phyloP scores from a whole-genome alignment of 23 red algal genomes.

The Pyropia haitanensis region DNA sequence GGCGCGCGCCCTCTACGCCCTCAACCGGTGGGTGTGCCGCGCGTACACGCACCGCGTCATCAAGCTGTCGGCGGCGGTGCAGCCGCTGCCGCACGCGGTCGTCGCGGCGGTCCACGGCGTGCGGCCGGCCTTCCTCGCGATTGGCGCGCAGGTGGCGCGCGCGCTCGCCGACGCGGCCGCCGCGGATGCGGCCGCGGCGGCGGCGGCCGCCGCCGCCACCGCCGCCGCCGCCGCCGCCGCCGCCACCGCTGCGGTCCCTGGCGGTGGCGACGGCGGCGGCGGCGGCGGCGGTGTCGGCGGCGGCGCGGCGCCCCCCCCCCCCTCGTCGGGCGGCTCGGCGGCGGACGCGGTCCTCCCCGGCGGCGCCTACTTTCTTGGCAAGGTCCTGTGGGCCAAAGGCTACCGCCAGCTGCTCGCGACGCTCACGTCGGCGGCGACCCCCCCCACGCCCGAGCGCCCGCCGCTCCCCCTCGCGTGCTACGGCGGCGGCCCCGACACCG shows the following conservation, averaged over 20 bases:
- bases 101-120: constrained; percentile 63
- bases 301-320: too few species aligned
- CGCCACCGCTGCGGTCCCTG: too few species aligned
- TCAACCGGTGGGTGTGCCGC: constrained; percentile 66
- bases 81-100: constrained; percentile 53
- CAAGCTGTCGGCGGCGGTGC: constrained; percentile 69
- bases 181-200: too few species aligned
- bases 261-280: too few species aligned
- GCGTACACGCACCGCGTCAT: constrained; percentile 63
- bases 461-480: constrained; percentile 40
- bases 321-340: background rate
- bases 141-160: constrained; percentile 8
- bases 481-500: constrained; percentile 53
- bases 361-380: constrained; percentile 70
- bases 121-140: constrained; percentile 48
- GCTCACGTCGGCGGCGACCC: constrained; percentile 10
- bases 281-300: too few species aligned
- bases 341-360: constrained; percentile 11
- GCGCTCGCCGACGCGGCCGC: background rate
- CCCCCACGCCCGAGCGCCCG: constrained; percentile 6
- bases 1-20: constrained; percentile 26
- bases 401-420: constrained; percentile 46
- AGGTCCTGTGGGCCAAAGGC: constrained; percentile 71
- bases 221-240: too few species aligned
- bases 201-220: too few species aligned